These are phyloP conservation scores for Fraxinus platypoda DNA, from an alignment of 305 asterid genomes.

Conservation along the genomic window DNA sequence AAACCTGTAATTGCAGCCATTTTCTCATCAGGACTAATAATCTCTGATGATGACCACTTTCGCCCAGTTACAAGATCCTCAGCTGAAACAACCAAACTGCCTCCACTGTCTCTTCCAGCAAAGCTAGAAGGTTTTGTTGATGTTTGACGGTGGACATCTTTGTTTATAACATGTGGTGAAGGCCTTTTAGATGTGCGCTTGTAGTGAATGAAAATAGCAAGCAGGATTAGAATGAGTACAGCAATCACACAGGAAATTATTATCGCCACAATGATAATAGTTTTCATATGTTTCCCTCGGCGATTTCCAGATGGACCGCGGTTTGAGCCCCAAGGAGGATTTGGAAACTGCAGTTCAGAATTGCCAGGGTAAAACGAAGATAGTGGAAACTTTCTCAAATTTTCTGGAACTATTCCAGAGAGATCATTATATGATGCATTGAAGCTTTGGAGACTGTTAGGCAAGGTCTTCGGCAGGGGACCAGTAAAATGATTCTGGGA, in stretches of 20 bases:
- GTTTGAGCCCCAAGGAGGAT: constrained; percentile 64
- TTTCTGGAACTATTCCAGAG: constrained; percentile 86
- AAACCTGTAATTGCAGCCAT: constrained; percentile 62
- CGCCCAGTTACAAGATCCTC: constrained; percentile 59
- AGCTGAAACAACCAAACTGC: constrained; percentile 63
- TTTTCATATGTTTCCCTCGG: constrained; percentile 39
- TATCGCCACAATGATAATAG: constrained; percentile 54
- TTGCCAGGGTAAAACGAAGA: constrained; percentile 95
- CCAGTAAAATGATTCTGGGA: constrained; percentile 72
- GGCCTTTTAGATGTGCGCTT: constrained; percentile 46
- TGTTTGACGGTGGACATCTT: constrained; percentile 47
- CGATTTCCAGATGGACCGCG: constrained; percentile 33
- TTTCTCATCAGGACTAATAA: constrained; percentile 75
- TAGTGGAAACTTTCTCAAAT: constrained; percentile 74
- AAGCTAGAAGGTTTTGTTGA: constrained; percentile 54
- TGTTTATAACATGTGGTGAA: constrained; percentile 44
- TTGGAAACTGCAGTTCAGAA: constrained; percentile 70
- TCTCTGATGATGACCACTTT: constrained; percentile 66
- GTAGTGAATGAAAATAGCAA: constrained; percentile 50
- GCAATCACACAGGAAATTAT: constrained; percentile 61
- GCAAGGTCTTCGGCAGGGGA: constrained; percentile 59
- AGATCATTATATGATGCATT: constrained; percentile 81
- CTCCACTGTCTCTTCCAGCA: constrained; percentile 47
- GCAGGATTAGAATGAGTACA: constrained; percentile 49
- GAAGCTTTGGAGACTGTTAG: constrained; percentile 63